These are phyloP conservation scores for Fusarium begoniae DNA, from an alignment of 2,329 filamentous ascomycete species.

Conservation along the genomic window DNA sequence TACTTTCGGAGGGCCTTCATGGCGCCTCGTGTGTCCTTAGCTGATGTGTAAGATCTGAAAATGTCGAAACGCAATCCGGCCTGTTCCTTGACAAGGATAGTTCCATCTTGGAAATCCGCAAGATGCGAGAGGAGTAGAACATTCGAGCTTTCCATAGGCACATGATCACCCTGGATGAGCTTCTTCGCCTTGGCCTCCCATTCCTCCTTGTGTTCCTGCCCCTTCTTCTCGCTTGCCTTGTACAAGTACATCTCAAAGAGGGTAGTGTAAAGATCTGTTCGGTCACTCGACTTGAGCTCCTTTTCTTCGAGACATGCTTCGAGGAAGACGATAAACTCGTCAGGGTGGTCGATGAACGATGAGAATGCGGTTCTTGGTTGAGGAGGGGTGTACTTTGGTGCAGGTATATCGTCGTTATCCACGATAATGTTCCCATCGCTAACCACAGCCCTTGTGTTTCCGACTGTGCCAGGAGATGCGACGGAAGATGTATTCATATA, in stretches of 20 bases:
- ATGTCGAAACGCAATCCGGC: conserved; percentile 93
- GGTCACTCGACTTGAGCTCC: conserved; percentile 76
- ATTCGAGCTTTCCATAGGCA: conserved; percentile 93
- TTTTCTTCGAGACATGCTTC: conserved; percentile 84
- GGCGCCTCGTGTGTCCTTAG: conserved; percentile 89
- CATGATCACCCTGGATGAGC: conserved; percentile 81
- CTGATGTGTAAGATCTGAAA: conserved; percentile 93
- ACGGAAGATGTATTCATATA: conserved; percentile 77
- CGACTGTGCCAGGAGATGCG: conserved; percentile 61
- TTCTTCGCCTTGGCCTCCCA: conserved; percentile 94
- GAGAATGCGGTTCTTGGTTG: conserved; percentile 92
- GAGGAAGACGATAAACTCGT: conserved; percentile 91
- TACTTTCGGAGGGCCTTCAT: conserved; percentile 93
- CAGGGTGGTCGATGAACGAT: conserved; percentile 92
- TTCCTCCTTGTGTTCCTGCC: conserved; percentile 70
- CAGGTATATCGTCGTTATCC: conserved; percentile 56
- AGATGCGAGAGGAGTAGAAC: conserved; percentile 92
- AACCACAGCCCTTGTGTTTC: conserved; percentile 59
- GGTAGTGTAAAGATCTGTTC: conserved; percentile 89
- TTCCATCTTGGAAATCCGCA: conserved; percentile 89
- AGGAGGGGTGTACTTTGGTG: conserved; percentile 76
- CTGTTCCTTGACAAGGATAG: conserved; percentile 91
- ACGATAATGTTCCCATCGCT: conserved; percentile 63
- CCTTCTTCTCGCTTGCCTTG: conserved; percentile 80
- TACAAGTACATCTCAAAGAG: conserved; percentile 98